Conservation (phyloP, 148 eudicot genomes). For the Nyssa sinensis region DNA sequence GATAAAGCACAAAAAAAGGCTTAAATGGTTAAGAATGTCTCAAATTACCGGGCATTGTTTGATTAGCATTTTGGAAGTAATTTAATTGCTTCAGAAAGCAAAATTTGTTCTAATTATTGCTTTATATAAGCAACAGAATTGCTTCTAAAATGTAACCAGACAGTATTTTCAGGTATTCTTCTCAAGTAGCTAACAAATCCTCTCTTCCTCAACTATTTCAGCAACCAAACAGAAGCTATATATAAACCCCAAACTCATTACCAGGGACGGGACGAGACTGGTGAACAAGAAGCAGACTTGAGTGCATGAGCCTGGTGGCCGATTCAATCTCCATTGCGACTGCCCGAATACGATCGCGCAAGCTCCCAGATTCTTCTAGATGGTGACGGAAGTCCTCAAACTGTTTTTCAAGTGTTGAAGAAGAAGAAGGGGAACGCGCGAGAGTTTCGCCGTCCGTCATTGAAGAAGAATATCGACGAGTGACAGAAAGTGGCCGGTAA, state of each 20-base stretch:
- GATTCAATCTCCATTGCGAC: conserved; percentile 75
- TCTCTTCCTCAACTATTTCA: too few species aligned
- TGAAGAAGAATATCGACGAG: conserved; percentile 25
- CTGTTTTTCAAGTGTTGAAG: conserved; percentile 50
- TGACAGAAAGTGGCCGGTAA: conserved; percentile 12
- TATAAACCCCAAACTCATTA: conserved; percentile 13
- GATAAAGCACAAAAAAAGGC: too few species aligned
- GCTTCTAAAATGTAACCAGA: too few species aligned
- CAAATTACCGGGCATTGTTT: too few species aligned
- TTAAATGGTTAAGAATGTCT: too few species aligned
- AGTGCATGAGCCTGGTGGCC: conserved; percentile 62
- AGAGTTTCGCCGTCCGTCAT: conserved; percentile 41
- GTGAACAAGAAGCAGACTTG: conserved; percentile 73
- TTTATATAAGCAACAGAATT: too few species aligned
- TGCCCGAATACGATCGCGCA: conserved; percentile 62
- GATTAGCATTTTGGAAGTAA: too few species aligned
- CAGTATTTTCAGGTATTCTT: too few species aligned
- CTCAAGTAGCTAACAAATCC: too few species aligned
- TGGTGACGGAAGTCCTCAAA: conserved; percentile 65
- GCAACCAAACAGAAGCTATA: too few species aligned
- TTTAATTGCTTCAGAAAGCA: too few species aligned
- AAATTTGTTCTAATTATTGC: too few species aligned
- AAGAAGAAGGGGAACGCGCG: conserved; percentile 28
- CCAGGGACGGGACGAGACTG: conserved; percentile 80
- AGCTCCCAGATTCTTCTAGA: conserved; percentile 58